phyloP scores from a whole-genome alignment of 2,329 filamentous ascomycete genomes.

The Ascosphaera acerosa region DNA sequence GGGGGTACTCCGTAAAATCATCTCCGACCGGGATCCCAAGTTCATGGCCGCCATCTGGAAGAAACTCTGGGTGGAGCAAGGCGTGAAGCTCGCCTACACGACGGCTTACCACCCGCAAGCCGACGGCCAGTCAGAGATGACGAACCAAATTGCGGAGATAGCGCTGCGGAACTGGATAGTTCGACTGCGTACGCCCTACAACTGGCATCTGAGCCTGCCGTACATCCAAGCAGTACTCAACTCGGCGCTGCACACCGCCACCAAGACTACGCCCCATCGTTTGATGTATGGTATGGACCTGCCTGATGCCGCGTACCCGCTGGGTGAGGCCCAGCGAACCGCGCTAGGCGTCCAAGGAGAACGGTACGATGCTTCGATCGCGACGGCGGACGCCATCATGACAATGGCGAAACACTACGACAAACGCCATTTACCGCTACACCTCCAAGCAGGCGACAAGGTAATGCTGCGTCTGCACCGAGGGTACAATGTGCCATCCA shows the following conservation, averaged over 20 bases:
- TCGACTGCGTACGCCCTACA: background rate
- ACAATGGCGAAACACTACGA: background rate
- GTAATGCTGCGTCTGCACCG: background rate
- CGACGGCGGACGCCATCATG: background rate
- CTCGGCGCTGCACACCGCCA: background rate
- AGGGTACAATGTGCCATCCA: background rate
- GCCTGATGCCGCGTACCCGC: background rate
- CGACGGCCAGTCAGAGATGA: constrained; percentile 2
- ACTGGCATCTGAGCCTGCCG: background rate
- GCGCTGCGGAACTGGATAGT: background rate
- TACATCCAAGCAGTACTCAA: background rate
- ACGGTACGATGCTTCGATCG: background rate
- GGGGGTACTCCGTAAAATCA: background rate
- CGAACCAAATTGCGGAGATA: constrained; percentile 2
- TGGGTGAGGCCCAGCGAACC: background rate
- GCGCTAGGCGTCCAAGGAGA: background rate
- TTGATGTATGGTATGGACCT: background rate
- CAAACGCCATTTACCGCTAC: background rate
- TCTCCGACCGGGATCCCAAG: constrained; percentile 3
- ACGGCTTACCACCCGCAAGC: constrained; percentile 10
- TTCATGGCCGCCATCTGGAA: constrained; percentile 2
- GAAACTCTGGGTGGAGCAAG: background rate
- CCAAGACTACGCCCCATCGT: background rate
- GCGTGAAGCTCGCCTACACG: constrained; percentile 1
- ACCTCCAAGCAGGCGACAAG: background rate